Evolutionary conservation across 2,329 filamentous ascomycete species (phyloP).

Genomic region (Clonostachys solani): DNA sequence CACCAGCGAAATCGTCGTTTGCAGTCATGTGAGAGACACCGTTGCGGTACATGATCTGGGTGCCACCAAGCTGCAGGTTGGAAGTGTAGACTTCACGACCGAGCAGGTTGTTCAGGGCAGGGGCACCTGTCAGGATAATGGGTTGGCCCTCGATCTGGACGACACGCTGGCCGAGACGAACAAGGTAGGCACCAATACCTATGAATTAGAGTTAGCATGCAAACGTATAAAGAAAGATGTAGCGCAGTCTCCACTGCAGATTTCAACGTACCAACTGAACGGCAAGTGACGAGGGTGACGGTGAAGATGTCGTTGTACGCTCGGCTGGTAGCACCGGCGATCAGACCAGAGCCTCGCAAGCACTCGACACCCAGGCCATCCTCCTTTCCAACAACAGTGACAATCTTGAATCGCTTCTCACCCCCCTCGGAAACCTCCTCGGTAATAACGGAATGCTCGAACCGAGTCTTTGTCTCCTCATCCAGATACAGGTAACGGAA

Average conservation of each 20-base stretch:
- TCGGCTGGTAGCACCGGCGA: constrained; percentile 93
- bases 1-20: constrained; percentile 94
- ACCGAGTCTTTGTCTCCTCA: constrained; percentile 78
- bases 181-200: constrained; percentile 97
- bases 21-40: constrained; percentile 99
- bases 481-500: constrained; percentile 98
- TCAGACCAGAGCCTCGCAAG: constrained; percentile 92
- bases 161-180: constrained; percentile 95
- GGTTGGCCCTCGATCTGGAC: constrained; percentile 99
- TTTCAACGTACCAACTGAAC: constrained; percentile 74
- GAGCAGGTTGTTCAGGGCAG: constrained; percentile 95
- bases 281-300: constrained; percentile 93
- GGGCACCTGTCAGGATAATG: constrained; percentile 96
- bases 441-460: constrained; percentile 72
- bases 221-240: neutral
- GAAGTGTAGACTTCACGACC: constrained; percentile 98
- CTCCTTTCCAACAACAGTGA: constrained; percentile 87
- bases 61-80: constrained; percentile 97
- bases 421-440: constrained; percentile 83
- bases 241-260: neutral
- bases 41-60: constrained; percentile 99
- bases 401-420: constrained; percentile 90
- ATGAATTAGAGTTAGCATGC: constrained; percentile 21
- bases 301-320: constrained; percentile 99
- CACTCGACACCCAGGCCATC: constrained; percentile 98